Evolutionary conservation across 805 yeast species (phyloP).

Genomic region (Starmerella apicola): DNA sequence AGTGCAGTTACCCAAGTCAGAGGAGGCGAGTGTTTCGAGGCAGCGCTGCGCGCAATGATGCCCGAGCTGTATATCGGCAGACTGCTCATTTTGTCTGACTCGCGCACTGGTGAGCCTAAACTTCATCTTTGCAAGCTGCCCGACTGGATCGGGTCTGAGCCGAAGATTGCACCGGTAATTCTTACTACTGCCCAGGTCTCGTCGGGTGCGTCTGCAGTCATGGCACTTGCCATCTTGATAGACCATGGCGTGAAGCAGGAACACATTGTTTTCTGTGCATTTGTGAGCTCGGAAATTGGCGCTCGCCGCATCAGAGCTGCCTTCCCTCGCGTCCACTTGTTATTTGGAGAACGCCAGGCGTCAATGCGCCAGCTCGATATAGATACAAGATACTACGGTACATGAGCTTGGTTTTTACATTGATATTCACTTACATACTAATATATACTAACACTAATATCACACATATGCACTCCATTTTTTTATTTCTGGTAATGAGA

Average conservation of each 20-base stretch:
- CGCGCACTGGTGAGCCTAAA: slow-evolving; percentile 87
- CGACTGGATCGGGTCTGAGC: slow-evolving; percentile 17
- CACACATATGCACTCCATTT: too few relatives aligned
- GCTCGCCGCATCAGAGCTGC: slow-evolving; percentile 60
- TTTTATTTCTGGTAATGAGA: too few relatives aligned
- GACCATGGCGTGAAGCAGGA: slow-evolving; percentile 61
- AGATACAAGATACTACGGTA: slow-evolving; percentile 70
- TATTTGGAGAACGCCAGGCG: slow-evolving; percentile 47
- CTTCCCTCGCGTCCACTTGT: slow-evolving; percentile 55
- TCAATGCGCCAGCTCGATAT: slow-evolving; percentile 57
- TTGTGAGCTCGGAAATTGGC: slow-evolving; percentile 70
- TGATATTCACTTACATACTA: too few relatives aligned
- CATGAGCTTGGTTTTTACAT: slow-evolving; percentile 28
- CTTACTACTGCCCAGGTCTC: slow-evolving; percentile 79
- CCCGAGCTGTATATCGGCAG: slow-evolving; percentile 77
- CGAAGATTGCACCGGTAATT: slow-evolving; percentile 34
- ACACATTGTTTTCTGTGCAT: slow-evolving; percentile 56
- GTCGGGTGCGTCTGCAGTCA: slow-evolving; percentile 86
- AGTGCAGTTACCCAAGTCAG: slow-evolving; percentile 71
- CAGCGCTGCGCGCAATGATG: slow-evolving; percentile 58
- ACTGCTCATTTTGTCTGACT: slow-evolving; percentile 73
- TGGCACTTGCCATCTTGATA: slow-evolving; percentile 79
- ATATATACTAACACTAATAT: too few relatives aligned
- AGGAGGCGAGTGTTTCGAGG: slow-evolving; percentile 88
- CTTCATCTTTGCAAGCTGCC: slow-evolving; percentile 76